phyloP scores from a whole-genome alignment of 345 rosid species.

The Aegle marmelos region DNA sequence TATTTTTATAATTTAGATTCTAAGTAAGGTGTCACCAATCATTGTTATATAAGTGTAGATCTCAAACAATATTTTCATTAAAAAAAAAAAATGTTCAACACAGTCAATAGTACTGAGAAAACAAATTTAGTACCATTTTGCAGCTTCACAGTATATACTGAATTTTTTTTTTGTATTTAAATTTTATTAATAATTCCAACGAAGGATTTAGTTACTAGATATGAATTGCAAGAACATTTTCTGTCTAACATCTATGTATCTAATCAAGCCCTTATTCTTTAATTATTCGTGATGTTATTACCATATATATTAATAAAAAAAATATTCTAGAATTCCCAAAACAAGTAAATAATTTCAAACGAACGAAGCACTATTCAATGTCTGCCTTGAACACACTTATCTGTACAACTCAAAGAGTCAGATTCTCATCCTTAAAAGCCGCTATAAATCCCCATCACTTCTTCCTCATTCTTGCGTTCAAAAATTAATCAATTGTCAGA shows the following conservation, averaged over 20 bases:
- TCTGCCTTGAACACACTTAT: not conserved
- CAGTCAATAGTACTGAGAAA: not conserved
- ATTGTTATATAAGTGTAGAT: no score
- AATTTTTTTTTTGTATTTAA: no score
- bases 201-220: not conserved
- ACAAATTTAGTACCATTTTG: not conserved
- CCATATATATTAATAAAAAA: not conserved
- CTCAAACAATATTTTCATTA: no score
- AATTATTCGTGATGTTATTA: not conserved
- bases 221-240: not conserved
- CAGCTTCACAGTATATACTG: not conserved
- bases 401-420: constrained; percentile 1
- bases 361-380: not conserved
- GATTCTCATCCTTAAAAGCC: not conserved
- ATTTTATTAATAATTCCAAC: not conserved
- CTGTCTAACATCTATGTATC: not conserved
- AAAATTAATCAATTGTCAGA: not conserved
- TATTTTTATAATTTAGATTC: no score
- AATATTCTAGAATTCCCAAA: constrained; percentile 14
- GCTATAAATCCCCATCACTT: not conserved
- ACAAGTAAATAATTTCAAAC: constrained; percentile 12
- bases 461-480: not conserved
- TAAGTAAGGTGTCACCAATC: no score
- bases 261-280: not conserved
- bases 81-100: not conserved